Percentiles rank a stretch among this genome's conserved stretches.
These are phyloP conservation scores for Zanthoxylum bungeanum DNA, from an alignment of 345 rosid species.

Conservation along the genomic window DNA sequence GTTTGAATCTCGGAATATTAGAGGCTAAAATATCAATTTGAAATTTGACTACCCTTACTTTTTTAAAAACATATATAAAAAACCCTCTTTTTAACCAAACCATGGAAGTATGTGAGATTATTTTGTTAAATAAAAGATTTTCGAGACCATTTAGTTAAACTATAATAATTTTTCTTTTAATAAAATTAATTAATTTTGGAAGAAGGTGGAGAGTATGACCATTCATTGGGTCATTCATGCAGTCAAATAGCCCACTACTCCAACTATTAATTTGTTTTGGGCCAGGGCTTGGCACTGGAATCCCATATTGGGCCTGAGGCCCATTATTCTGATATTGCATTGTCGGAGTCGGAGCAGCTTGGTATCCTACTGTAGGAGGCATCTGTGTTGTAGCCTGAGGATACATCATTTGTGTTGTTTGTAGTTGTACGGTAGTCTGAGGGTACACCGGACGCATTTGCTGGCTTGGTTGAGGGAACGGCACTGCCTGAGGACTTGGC, in stretches of 20 bases:
- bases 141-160: no score
- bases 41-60: no score
- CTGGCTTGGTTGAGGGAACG: neutral
- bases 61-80: no score
- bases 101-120: no score
- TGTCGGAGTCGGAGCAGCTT: neutral
- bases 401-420: neutral
- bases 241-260: slow-evolving; percentile 55
- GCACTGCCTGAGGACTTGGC: neutral
- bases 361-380: neutral
- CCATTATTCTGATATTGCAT: neutral
- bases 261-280: slow-evolving; percentile 24
- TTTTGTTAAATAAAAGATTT: no score
- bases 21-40: no score
- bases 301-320: slow-evolving; percentile 13
- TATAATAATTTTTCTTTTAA: no score
- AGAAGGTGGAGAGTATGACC: slow-evolving; percentile 23
- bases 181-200: no score
- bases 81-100: no score
- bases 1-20: no score
- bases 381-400: neutral
- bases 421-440: neutral
- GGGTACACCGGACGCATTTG: neutral
- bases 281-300: slow-evolving; percentile 17
- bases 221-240: slow-evolving; percentile 63